Evolutionary conservation across 1,284 basidiomycete species (phyloP).

Genomic region (Cryptococcus sp.): DNA sequence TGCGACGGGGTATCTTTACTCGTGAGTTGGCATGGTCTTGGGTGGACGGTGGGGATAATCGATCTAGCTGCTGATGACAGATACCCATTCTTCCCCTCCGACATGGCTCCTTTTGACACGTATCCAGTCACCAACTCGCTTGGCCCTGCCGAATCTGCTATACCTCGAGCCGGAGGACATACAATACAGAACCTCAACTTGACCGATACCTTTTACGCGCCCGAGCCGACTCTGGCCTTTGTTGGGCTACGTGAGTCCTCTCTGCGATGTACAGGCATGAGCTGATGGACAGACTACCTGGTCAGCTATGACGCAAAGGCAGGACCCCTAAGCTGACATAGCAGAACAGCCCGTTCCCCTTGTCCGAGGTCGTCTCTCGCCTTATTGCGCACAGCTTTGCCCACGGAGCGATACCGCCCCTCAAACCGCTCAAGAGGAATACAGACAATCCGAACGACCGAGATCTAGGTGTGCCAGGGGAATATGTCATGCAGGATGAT

Average conservation of each 20-base stretch:
- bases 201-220: conserved; percentile 30
- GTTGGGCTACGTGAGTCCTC: conserved; percentile 25
- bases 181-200: conserved; percentile 16
- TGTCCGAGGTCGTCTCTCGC: conserved; percentile 39
- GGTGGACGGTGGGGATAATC: background rate
- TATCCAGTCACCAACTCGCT: conserved; percentile 14
- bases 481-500: conserved; percentile 21
- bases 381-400: conserved; percentile 21
- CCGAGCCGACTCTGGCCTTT: conserved; percentile 36
- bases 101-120: conserved; percentile 12
- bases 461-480: conserved; percentile 13
- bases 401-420: conserved; percentile 10
- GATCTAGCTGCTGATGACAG: background rate
- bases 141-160: conserved; percentile 6
- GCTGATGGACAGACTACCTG: background rate
- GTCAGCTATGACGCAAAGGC: background rate
- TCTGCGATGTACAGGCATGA: background rate
- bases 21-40: conserved; percentile 2
- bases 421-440: conserved; percentile 13
- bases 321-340: conserved; percentile 13
- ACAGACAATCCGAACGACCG: conserved; percentile 10
- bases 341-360: conserved; percentile 40
- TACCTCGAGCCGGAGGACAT: conserved; percentile 15
- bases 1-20: conserved; percentile 46
- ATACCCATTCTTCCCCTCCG: conserved; percentile 34